A percentile compares a stretch with the other conserved stretches of the same genome.
Conservation (phyloP, 345 rosid species). For the Diplotaxis tenuifolia region DNA sequence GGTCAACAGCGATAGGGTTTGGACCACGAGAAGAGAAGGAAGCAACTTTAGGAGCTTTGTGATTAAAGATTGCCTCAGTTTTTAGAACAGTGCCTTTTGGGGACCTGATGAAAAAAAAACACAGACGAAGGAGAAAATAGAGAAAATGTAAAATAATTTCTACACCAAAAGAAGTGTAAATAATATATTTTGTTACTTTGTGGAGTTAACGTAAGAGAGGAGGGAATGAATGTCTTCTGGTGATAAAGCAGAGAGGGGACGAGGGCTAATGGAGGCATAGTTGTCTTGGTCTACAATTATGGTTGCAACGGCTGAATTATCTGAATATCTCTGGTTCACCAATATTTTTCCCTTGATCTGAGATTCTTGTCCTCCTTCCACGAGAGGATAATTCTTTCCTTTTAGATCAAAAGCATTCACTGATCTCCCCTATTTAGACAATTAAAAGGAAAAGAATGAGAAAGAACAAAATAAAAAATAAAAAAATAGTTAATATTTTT, state of each 20-base stretch:
- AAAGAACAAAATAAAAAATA: too few species aligned
- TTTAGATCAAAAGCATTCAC: slow-evolving; percentile 35
- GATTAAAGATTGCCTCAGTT: slow-evolving; percentile 21
- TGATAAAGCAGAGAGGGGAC: slow-evolving; percentile 13
- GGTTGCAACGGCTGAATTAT: slow-evolving; percentile 23
- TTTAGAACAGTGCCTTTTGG: slow-evolving; percentile 29
- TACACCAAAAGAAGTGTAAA: too few species aligned
- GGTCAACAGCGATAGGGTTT: slow-evolving; percentile 11
- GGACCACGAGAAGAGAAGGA: slow-evolving; percentile 42
- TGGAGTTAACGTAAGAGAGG: slow-evolving; percentile 33
- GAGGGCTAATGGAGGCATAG: not conserved
- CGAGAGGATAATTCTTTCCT: slow-evolving; percentile 34
- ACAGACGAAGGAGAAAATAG: not conserved
- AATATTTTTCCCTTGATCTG: slow-evolving; percentile 26
- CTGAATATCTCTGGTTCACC: not conserved
- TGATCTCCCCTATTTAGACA: slow-evolving; percentile 39
- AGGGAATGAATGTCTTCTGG: not conserved
- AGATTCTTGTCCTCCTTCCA: not conserved
- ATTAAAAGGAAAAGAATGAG: too few species aligned
- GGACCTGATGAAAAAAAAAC: slow-evolving; percentile 1
- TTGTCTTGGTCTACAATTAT: not conserved
- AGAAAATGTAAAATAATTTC: not conserved
- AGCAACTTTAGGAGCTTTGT: slow-evolving; percentile 30
- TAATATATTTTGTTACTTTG: too few species aligned
- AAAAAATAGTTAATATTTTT: too few species aligned